Evolutionary conservation across 2,329 filamentous ascomycete genomes (phyloP).

Genomic region (Hypoxylon sp.): DNA sequence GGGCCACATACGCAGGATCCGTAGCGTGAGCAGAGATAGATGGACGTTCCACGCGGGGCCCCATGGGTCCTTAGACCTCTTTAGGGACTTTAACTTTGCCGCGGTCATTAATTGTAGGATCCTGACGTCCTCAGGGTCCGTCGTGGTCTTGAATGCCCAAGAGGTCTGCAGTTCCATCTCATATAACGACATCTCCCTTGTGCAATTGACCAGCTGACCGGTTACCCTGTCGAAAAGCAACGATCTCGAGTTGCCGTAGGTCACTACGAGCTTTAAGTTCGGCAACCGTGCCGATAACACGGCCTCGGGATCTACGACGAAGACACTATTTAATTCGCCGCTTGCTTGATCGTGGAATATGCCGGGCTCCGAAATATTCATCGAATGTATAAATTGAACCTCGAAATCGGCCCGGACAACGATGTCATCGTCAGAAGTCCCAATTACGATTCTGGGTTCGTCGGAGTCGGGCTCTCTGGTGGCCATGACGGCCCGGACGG

Average conservation of each 20-base stretch:
- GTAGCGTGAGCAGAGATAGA: not conserved
- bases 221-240: not conserved
- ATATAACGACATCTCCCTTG: not conserved
- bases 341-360: not conserved
- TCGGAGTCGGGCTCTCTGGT: too few relatives aligned
- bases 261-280: not conserved
- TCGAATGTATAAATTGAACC: not conserved
- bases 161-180: not conserved
- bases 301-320: not conserved
- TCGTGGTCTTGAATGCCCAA: conserved; percentile 1
- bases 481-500: not conserved
- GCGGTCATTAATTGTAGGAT: not conserved
- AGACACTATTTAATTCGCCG: not conserved
- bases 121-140: not conserved
- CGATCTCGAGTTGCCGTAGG: not conserved
- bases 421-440: too few relatives aligned
- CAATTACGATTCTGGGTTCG: too few relatives aligned
- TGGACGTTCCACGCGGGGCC: conserved; percentile 7
- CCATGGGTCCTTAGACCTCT: not conserved
- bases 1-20: not conserved
- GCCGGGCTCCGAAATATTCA: not conserved
- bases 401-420: too few relatives aligned
- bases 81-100: not conserved
- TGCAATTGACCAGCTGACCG: not conserved
- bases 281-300: not conserved